Conservation (phyloP, 2,329 filamentous ascomycete species). For the Epichloe sylvatica region DNA sequence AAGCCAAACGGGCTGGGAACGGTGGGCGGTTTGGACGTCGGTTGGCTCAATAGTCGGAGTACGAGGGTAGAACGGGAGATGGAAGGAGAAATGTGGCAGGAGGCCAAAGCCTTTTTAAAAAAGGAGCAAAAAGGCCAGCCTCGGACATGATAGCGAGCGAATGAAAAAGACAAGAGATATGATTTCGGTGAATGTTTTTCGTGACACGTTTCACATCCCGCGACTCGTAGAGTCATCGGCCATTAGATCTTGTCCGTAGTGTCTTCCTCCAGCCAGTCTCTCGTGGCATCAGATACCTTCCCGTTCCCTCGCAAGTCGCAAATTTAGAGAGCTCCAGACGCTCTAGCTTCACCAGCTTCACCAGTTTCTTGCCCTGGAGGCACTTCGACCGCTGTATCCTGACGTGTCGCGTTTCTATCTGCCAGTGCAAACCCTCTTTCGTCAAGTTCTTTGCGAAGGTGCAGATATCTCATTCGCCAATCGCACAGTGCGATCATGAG, state of each 20-base stretch:
- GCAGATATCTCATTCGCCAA: slow-evolving; percentile 7
- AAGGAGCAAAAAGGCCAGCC: slow-evolving; percentile 9
- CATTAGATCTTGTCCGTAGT: too few species aligned
- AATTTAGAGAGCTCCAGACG: slow-evolving; percentile 4
- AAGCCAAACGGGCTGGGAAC: slow-evolving; percentile 41
- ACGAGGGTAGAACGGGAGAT: slow-evolving; percentile 71
- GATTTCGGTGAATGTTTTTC: too few species aligned
- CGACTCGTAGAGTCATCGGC: neutral
- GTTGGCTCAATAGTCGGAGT: slow-evolving; percentile 77
- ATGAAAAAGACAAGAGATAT: neutral
- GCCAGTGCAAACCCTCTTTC: slow-evolving; percentile 2
- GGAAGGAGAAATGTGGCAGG: slow-evolving; percentile 63
- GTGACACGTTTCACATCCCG: too few species aligned
- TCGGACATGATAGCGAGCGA: neutral
- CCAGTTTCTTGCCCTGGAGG: neutral
- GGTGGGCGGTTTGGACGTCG: slow-evolving; percentile 59
- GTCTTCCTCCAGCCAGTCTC: neutral
- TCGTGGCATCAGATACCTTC: neutral
- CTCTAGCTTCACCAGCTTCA: neutral
- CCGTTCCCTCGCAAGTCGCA: neutral
- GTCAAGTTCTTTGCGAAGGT: slow-evolving; percentile 4
- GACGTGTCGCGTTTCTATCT: neutral
- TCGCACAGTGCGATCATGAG: slow-evolving; percentile 5
- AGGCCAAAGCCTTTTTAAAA: slow-evolving; percentile 24
- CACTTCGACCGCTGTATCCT: neutral